Evolutionary conservation across 78 protist genomes (phyloP), one percentile per base, ranked within the genome.

Genomic region (Carpediemonas membranifera): DNA sequence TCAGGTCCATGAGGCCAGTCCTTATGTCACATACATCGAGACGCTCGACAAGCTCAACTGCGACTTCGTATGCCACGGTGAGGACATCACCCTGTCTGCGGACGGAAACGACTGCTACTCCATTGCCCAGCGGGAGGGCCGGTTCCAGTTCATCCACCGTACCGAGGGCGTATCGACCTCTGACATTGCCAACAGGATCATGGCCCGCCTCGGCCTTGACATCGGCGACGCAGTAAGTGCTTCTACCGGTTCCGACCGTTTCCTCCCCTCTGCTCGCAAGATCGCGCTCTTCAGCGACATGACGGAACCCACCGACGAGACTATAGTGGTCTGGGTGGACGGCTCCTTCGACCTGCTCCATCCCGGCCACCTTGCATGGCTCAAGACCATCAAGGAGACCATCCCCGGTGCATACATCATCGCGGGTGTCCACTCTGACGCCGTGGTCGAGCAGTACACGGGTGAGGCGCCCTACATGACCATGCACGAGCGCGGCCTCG

Each of bases 301-400:
- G 3, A 2, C 36, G 34, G n/a, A n/a, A n/a, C 78, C 52, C n/a
- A 21, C 37, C 31, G 83, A 25, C 21, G 91, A 84, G 19, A 9
- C 3, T 74, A 24, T 34, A 33, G 68, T 92, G n/a, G 93, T 91
- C 7, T 92, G 89, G 70, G 83, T 91, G 69, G 91, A 82, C 62
- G 98, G 96, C 44, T 80, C 79, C 55, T 93, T 90, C 60, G 98
- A 93, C 65, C 60, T 90, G 31, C 85, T 91, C 82, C 95, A 39
- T 9, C 19, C 9, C 19, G 44, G 44, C 44, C 44, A 3, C 3
- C 3, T 39, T 3, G 3, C 44, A 3, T 3, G 3, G 19, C 44
- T 39, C 9, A n/a, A n/a, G n/a, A n/a, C n/a, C n/a, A n/a, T n/a
- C n/a, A n/a, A n/a, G n/a, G n/a, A n/a, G n/a, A n/a, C n/a, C n/a